A percentile compares a stretch with the other conserved stretches of the same genome.
These are phyloP conservation scores for Penstemon barbatus DNA, from an alignment of 257 asterid genomes.

Conservation along the genomic window DNA sequence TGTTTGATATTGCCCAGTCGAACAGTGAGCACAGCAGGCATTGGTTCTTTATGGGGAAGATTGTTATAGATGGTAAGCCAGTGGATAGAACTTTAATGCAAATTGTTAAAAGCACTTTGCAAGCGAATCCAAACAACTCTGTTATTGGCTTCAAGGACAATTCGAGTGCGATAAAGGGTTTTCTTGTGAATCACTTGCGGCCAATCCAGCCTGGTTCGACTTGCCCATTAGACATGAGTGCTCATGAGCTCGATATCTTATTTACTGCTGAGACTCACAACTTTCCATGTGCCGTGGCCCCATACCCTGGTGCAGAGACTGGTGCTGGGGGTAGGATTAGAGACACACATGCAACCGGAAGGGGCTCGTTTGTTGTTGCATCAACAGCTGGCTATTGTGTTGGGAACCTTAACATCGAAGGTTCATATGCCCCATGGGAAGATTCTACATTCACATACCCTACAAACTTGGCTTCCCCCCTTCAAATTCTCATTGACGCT, in stretches of 20 bases:
- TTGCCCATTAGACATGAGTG: conserved; percentile 55
- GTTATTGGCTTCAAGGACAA: conserved; percentile 97
- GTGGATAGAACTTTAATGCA: conserved; percentile 80
- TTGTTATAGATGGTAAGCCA: conserved; percentile 72
- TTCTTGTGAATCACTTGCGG: conserved; percentile 62
- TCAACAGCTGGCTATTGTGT: conserved; percentile 94
- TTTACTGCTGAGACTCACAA: conserved; percentile 97
- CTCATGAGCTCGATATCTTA: conserved; percentile 64
- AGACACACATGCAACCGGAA: conserved; percentile 96
- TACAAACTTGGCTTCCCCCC: conserved; percentile 74
- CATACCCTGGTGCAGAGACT: conserved; percentile 97
- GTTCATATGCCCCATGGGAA: conserved; percentile 93
- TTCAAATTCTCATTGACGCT: conserved; percentile 81
- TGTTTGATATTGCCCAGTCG: conserved; percentile 95
- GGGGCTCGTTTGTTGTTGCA: conserved; percentile 88
- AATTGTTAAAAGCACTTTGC: conserved; percentile 79
- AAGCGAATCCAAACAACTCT: conserved; percentile 79
- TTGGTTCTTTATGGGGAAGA: conserved; percentile 92
- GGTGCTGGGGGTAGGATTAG: conserved; percentile 97
- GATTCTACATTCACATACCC: conserved; percentile 81
- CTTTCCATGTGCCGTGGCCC: conserved; percentile 98
- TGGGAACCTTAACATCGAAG: conserved; percentile 86
- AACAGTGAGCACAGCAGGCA: conserved; percentile 97
- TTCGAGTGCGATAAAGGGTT: conserved; percentile 90
- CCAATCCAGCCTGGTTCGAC: conserved; percentile 72